Conservation (phyloP, 2,329 filamentous ascomycete genomes). For the Plectosphaerella cucumerina region DNA sequence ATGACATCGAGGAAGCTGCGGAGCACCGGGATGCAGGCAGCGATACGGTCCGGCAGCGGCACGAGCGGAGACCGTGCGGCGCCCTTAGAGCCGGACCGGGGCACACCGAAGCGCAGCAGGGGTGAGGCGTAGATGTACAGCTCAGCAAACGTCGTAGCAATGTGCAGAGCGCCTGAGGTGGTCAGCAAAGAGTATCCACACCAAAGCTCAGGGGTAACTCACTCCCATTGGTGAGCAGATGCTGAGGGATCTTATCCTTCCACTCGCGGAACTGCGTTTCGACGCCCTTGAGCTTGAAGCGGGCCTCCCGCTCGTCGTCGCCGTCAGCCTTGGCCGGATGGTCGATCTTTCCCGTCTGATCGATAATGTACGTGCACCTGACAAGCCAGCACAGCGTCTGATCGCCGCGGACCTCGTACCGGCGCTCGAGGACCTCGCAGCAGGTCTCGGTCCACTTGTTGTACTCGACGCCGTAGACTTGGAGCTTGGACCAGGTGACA, state of each 20-base stretch:
- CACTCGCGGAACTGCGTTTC: conserved; percentile 42
- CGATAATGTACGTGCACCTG: conserved; percentile 34
- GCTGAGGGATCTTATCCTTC: conserved; percentile 27
- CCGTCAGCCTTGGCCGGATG: conserved; percentile 19
- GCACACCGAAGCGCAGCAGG: conserved; percentile 21
- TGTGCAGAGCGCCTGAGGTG: conserved; percentile 4
- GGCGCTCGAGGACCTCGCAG: conserved; percentile 36
- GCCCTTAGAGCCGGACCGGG: conserved; percentile 3
- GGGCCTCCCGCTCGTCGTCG: conserved; percentile 32
- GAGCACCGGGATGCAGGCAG: conserved; percentile 18
- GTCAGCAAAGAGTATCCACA: background rate
- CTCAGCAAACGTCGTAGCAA: conserved; percentile 22
- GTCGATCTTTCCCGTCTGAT: conserved; percentile 30
- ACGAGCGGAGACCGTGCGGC: conserved; percentile 7
- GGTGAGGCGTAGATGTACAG: conserved; percentile 34
- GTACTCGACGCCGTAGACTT: conserved; percentile 25
- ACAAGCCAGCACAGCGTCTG: conserved; percentile 37
- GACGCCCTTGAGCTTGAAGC: conserved; percentile 42
- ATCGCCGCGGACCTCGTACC: conserved; percentile 33
- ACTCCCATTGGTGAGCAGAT: conserved; percentile 22
- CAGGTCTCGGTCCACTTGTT: conserved; percentile 39
- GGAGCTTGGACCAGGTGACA: conserved; percentile 31
- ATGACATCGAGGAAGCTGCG: conserved; percentile 28
- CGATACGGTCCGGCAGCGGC: conserved; percentile 10
- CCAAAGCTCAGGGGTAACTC: conserved; percentile 6